Conservation (phyloP, 495 filamentous ascomycete species). For the Tuber indicum region DNA sequence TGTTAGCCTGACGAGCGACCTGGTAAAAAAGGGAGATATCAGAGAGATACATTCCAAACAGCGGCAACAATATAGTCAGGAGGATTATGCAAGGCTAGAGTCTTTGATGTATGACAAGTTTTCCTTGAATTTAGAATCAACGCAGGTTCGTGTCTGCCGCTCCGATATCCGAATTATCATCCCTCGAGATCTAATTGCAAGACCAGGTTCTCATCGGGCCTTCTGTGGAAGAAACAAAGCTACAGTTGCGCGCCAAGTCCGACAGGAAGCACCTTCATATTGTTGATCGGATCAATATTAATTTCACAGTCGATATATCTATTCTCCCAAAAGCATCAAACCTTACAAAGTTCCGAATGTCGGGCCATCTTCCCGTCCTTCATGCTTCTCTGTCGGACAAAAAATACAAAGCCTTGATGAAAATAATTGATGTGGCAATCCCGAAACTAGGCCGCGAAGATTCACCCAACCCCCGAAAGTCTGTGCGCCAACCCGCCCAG, state of each 20-base stretch:
- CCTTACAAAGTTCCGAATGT: constrained; percentile 84
- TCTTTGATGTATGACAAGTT: constrained; percentile 95
- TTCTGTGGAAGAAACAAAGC: constrained; percentile 81
- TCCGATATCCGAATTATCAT: background rate
- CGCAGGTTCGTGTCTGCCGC: constrained; percentile 51
- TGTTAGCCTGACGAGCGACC: constrained; percentile 82
- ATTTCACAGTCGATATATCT: constrained; percentile 84
- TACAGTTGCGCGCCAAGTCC: constrained; percentile 67
- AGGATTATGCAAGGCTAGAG: constrained; percentile 80
- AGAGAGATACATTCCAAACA: constrained; percentile 86
- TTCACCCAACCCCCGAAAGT: constrained; percentile 20
- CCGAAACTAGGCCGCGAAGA: constrained; percentile 66
- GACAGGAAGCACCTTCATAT: constrained; percentile 73
- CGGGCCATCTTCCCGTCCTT: constrained; percentile 83
- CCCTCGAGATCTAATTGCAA: constrained; percentile 5
- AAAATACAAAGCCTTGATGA: constrained; percentile 96
- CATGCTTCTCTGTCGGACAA: constrained; percentile 86
- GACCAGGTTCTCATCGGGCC: constrained; percentile 75
- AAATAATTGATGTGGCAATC: constrained; percentile 87
- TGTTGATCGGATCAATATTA: constrained; percentile 92
- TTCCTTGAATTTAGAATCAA: constrained; percentile 80
- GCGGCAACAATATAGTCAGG: constrained; percentile 74
- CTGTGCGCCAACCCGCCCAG: constrained; percentile 16
- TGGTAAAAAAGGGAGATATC: constrained; percentile 83
- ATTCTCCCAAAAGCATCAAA: constrained; percentile 92